Percentiles rank a stretch among this genome's conserved stretches.
Conservation (phyloP, 1,284 basidiomycete genomes). For the Entoloma clypeatum region DNA sequence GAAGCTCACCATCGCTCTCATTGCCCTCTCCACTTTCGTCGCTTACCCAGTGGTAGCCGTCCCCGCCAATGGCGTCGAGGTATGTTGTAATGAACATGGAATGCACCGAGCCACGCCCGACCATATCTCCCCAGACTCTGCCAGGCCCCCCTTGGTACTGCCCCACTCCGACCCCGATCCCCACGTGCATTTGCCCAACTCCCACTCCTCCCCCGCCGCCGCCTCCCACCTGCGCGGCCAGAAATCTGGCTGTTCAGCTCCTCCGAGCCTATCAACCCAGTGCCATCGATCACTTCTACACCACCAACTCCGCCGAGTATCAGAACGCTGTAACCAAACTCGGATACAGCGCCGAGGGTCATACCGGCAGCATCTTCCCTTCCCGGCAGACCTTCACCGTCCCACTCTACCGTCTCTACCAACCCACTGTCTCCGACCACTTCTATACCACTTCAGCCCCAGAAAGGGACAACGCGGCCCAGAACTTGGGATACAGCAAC, state of each 20-base stretch:
- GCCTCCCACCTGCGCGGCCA: too few relatives aligned
- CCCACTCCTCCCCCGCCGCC: too few relatives aligned
- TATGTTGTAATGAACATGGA: too few relatives aligned
- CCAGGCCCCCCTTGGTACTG: too few relatives aligned
- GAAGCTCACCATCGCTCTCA: too few relatives aligned
- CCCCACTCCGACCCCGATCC: too few relatives aligned
- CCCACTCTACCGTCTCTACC: conserved; percentile 11
- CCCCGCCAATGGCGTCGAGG: too few relatives aligned
- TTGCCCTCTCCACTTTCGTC: too few relatives aligned
- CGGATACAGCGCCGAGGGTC: conserved; percentile 7
- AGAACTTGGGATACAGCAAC: conserved; percentile 5
- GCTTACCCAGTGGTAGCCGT: too few relatives aligned
- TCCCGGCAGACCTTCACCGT: conserved; percentile 7
- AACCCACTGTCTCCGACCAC: conserved; percentile 3
- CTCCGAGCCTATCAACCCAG: conserved; percentile 1
- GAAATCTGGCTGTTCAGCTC: conserved; percentile 5
- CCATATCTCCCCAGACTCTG: too few relatives aligned
- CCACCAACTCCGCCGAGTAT: conserved; percentile 9
- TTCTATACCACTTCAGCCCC: conserved; percentile 11
- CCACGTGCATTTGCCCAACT: too few relatives aligned
- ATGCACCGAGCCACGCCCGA: too few relatives aligned
- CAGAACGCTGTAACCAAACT: conserved; percentile 3
- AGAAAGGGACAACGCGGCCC: conserved; percentile 13
- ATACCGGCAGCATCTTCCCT: conserved; percentile 11
- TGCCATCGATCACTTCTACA: conserved; percentile 12